Conservation (phyloP, 139 green algal genomes). For the Volvox reticuliferus region DNA sequence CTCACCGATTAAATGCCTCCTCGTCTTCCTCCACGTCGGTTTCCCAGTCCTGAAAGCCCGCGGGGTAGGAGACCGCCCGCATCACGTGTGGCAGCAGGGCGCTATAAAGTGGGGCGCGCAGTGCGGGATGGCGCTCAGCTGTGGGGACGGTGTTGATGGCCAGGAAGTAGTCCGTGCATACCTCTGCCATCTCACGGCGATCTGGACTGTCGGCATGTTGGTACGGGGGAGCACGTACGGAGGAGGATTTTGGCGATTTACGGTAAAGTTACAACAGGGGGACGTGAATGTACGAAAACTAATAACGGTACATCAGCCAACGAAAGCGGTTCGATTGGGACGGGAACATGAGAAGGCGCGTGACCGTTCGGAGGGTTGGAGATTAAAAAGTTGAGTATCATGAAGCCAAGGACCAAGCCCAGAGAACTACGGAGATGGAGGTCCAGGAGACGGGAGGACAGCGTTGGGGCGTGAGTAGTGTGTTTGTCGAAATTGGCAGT, state of each 20-base stretch:
- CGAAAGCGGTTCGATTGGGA: not conserved
- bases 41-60: conserved; percentile 60
- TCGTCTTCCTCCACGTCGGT: conserved; percentile 69
- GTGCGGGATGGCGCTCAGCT: conserved; percentile 52
- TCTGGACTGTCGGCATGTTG: not conserved
- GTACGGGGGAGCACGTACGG: not conserved
- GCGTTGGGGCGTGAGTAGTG: too few species aligned
- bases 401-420: too few species aligned
- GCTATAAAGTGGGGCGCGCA: conserved; percentile 61
- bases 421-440: too few species aligned
- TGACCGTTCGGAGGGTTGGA: not conserved
- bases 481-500: too few species aligned
- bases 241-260: not conserved
- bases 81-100: conserved; percentile 56
- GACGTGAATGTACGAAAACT: not conserved
- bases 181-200: conserved; percentile 47
- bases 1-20: conserved; percentile 67
- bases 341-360: not conserved
- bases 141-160: conserved; percentile 72
- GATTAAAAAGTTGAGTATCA: too few species aligned
- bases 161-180: conserved; percentile 72
- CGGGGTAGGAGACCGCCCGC: conserved; percentile 60
- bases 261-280: not conserved
- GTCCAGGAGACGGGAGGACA: too few species aligned
- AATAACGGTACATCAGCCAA: not conserved